Base-by-base conservation (phyloP, 2,329 filamentous ascomycete species). In the Madurella fahalii region DNA sequence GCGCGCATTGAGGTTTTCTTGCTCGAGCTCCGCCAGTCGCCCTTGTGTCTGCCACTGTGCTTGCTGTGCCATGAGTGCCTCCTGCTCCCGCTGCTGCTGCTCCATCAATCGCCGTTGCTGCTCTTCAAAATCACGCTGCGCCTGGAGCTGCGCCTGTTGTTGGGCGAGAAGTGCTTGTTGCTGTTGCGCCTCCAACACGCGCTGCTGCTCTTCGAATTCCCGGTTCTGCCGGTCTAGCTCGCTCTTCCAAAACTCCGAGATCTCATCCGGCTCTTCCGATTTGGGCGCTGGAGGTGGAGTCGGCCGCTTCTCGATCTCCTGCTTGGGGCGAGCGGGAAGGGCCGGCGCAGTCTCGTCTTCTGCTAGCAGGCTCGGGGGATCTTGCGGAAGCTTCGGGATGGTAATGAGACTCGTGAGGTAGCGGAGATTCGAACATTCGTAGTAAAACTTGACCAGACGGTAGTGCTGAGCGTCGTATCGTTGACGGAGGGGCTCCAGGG, bases 201-300 rank as follows among this genome's bases (percentile, higher is more conserved):
- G 83, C 74, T 99, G 94, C 71, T 99, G 93, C 45, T 92, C 90
- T 68, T 95, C 94, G 67, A 95, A 99, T 69, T 96, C 91, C 62
- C 91, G 85, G 69, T 97, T 95, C 70, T 96, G 91, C 34, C 91
- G 83, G 61, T 88, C 87, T 58, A 96, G 83, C 70, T 97, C 92
- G 63, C 84, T 89, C 74, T 95, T 95, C 94, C 94, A 99, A 71
- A 99, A 99, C 65, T 99, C 94, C 50, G 90, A 90, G 67, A 99
- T 97, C 47, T 95, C 90, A 66, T 94, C 92, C 0, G 93, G 93
- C 65, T 96, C 94, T 4, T 91, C 85, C 0, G 82, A 75, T 63
- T 85, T 85, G 7, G 84, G 80, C 47, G 81, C 77, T 9, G 83
- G 82, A 1, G 87, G 83, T 1, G 90, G 88, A 1, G 86, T 85